phyloP scores from a whole-genome alignment of 768 basidiomycete species.

The Suillus hirtellus region DNA sequence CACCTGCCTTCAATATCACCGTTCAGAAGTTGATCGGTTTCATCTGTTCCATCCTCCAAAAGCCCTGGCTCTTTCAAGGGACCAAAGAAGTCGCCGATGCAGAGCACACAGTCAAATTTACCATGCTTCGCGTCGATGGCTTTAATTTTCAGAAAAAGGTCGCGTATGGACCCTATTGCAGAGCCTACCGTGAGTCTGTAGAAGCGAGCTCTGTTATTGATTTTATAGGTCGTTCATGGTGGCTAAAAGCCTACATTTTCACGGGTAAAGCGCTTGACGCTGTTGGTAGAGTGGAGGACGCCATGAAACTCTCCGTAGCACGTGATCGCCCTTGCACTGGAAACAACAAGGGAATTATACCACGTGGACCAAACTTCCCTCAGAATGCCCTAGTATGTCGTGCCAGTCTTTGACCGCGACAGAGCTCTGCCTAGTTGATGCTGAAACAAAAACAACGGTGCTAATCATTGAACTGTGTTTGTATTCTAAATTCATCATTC shows the following conservation, averaged over 20 bases:
- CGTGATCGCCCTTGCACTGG: conserved; percentile 13
- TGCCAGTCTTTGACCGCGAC: not conserved
- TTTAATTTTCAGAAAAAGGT: conserved; percentile 80
- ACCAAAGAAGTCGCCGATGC: conserved; percentile 86
- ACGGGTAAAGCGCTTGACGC: conserved; percentile 19
- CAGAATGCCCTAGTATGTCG: not conserved
- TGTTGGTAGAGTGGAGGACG: conserved; percentile 19
- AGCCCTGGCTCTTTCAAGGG: conserved; percentile 38
- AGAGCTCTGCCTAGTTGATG: not conserved
- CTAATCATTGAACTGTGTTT: not conserved
- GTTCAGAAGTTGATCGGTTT: conserved; percentile 60
- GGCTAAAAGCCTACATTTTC: conserved; percentile 32
- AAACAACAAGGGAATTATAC: not conserved
- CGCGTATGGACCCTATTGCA: conserved; percentile 67
- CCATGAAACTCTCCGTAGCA: conserved; percentile 19
- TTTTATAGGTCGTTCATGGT: not conserved
- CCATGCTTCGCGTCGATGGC: conserved; percentile 90
- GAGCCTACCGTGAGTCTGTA: conserved; percentile 77
- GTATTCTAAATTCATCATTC: too few species aligned
- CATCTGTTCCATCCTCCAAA: conserved; percentile 42
- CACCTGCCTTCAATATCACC: conserved; percentile 65
- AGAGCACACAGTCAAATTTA: conserved; percentile 84
- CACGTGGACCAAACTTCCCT: not conserved
- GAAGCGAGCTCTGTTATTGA: conserved; percentile 6
- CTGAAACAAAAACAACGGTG: not conserved